These are phyloP conservation scores for Pulveroboletus sp. DNA, from an alignment of 768 basidiomycete species.

Conservation along the genomic window DNA sequence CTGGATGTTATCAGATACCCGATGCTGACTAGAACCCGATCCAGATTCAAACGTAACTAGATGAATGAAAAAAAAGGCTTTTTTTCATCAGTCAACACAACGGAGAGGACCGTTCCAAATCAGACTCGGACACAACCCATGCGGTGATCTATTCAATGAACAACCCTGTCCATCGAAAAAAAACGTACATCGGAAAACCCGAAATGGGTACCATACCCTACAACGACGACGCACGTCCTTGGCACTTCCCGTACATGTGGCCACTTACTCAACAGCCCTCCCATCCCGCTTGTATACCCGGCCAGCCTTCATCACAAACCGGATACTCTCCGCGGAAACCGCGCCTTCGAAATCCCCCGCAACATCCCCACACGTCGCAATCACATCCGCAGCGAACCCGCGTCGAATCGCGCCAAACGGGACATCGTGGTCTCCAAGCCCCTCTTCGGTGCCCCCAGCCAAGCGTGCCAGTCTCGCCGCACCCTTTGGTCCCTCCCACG, in stretches of 20 bases:
- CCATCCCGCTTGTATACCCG: constrained; percentile 43
- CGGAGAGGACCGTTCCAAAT: no score
- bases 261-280: constrained; percentile 6
- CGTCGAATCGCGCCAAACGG: constrained; percentile 52
- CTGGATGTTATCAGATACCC: neutral
- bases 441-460: constrained; percentile 23
- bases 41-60: no score
- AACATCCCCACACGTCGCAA: constrained; percentile 38
- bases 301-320: constrained; percentile 61
- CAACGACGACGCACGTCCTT: no score
- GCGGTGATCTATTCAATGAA: no score
- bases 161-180: no score
- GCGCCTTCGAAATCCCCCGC: constrained; percentile 42
- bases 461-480: constrained; percentile 24
- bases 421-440: constrained; percentile 46
- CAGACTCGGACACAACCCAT: no score
- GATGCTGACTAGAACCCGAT: neutral
- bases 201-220: no score
- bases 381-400: constrained; percentile 56
- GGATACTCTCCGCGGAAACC: constrained; percentile 43
- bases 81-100: no score
- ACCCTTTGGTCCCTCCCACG: constrained; percentile 41
- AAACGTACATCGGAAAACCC: no score
- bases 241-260: neutral
- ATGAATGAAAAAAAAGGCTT: no score